These are phyloP conservation scores for Laburnicola sp. DNA, from an alignment of 2,329 filamentous ascomycete species.

Conservation along the genomic window DNA sequence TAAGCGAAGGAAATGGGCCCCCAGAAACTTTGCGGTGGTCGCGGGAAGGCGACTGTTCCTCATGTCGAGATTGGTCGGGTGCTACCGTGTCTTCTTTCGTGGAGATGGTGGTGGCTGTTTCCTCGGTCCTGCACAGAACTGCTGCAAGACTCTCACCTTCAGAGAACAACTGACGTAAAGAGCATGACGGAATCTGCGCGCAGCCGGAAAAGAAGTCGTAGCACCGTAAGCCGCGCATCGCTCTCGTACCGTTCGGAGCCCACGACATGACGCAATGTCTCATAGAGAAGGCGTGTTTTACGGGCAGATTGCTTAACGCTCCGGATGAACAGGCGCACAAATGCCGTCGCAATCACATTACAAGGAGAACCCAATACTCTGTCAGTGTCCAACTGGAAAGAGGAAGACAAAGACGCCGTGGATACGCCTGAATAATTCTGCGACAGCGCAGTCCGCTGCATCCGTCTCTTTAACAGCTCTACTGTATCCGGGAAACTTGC, in stretches of 20 bases:
- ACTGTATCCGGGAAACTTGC: slow-evolving; percentile 57
- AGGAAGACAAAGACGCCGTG: slow-evolving; percentile 19
- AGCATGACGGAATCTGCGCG: slow-evolving; percentile 77
- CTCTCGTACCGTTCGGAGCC: slow-evolving; percentile 35
- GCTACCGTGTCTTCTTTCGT: slow-evolving; percentile 42
- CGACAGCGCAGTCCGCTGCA: slow-evolving; percentile 25
- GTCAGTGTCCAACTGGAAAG: slow-evolving; percentile 21
- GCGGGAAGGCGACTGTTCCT: slow-evolving; percentile 34
- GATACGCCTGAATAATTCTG: neutral
- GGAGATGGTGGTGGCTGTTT: slow-evolving; percentile 53
- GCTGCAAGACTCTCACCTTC: slow-evolving; percentile 75
- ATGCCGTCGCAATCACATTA: slow-evolving; percentile 71
- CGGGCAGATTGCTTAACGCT: slow-evolving; percentile 67
- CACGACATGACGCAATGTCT: slow-evolving; percentile 40
- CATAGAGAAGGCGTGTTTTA: slow-evolving; percentile 60
- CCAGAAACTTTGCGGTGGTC: slow-evolving; percentile 37
- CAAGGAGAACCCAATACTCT: slow-evolving; percentile 55
- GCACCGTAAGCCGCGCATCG: slow-evolving; percentile 44
- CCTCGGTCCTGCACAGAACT: slow-evolving; percentile 66
- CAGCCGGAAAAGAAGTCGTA: slow-evolving; percentile 68
- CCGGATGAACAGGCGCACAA: slow-evolving; percentile 75
- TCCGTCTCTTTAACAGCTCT: slow-evolving; percentile 48
- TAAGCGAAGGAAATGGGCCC: slow-evolving; percentile 40
- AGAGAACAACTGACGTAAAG: slow-evolving; percentile 71
- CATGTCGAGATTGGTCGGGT: slow-evolving; percentile 27